Base-by-base conservation (phyloP, 2,329 filamentous ascomycete species). In the Microdochium nivale region DNA sequence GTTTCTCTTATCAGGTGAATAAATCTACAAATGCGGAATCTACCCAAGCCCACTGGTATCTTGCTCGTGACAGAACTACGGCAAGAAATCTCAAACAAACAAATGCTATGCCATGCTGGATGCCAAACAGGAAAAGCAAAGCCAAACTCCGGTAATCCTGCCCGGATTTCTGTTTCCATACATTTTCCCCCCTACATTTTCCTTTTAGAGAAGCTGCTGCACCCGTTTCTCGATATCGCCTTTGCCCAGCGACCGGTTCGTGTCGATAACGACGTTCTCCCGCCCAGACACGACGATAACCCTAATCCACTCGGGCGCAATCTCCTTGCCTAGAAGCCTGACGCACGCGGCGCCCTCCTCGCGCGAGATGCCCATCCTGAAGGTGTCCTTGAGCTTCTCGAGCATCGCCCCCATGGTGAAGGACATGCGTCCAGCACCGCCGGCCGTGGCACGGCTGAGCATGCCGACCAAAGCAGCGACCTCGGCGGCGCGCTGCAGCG, bases 391-490 rank as follows among this genome's bases (percentile, higher is more conserved):
- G 48, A 90, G 72, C 63, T 83, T 85, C 57, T 81, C 77, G 19
- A 85, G 69, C 51, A 90, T 70, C 13, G 74, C 75, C 25, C 77
- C 70, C 73, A 90, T 79, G 24, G 79, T 79, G 60, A 88, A 90
- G 1, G 84, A 80, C 55, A 87, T 72, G 10, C 82, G 73, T 3
- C 74, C 8, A 70, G 68, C 35, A 68, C 76, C n/a, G 73, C 74
- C 44, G 21, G 47, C 40, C 48, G 54, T 52, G 32, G 65, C 64
- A 16, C 79, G 73, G 62, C 77, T 78, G 55, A 90, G 73, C 73
- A 87, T 80, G n/a, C 76, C 77, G 32, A 91, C 69, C 5, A 88
- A 80, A 5, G 81, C 77, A 1, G 82, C 77, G 10, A 90, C 78
- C 59, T 90, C 86, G n/a, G 77, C 74, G 1, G 83, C 79, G 10